Percentiles rank a stretch among this genome's conserved stretches.
Conservation (phyloP, 225 moss, liverwort and hornwort species). For the Climacium dendroides region DNA sequence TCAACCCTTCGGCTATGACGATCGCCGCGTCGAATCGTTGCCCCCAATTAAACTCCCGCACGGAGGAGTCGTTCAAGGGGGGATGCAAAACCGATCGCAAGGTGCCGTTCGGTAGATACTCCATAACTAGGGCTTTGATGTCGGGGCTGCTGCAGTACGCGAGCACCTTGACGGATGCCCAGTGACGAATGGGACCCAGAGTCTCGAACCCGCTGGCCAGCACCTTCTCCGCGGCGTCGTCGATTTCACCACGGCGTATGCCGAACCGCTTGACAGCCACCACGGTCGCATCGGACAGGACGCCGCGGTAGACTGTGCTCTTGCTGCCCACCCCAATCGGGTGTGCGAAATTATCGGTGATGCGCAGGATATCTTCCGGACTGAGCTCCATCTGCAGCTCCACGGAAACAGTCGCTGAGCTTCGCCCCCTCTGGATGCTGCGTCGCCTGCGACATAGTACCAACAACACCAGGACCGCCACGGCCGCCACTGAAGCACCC, state of each 20-base stretch:
- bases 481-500: neutral
- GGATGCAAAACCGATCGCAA: constrained; percentile 5
- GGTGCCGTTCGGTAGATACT: constrained; percentile 27
- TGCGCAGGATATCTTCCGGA: constrained; percentile 9
- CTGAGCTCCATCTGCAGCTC: constrained; percentile 11
- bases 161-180: constrained; percentile 12
- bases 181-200: neutral
- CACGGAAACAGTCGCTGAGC: constrained; percentile 15
- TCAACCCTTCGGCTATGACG: constrained; percentile 9
- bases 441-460: neutral
- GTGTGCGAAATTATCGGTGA: constrained; percentile 12
- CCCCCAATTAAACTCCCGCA: constrained; percentile 19
- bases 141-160: constrained; percentile 20
- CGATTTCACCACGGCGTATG: neutral
- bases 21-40: constrained; percentile 24
- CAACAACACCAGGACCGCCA: neutral
- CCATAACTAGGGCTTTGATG: constrained; percentile 24
- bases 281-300: neutral
- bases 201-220: neutral
- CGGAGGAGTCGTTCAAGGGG: neutral
- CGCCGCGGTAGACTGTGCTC: constrained; percentile 37
- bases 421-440: neutral
- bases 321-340: constrained; percentile 23
- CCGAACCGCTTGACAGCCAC: constrained; percentile 41
- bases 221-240: neutral